Percentiles rank a stretch among this genome's conserved stretches.
These are phyloP conservation scores for Hypoxylon cercidicola DNA, from an alignment of 495 filamentous ascomycete species.

Conservation along the genomic window DNA sequence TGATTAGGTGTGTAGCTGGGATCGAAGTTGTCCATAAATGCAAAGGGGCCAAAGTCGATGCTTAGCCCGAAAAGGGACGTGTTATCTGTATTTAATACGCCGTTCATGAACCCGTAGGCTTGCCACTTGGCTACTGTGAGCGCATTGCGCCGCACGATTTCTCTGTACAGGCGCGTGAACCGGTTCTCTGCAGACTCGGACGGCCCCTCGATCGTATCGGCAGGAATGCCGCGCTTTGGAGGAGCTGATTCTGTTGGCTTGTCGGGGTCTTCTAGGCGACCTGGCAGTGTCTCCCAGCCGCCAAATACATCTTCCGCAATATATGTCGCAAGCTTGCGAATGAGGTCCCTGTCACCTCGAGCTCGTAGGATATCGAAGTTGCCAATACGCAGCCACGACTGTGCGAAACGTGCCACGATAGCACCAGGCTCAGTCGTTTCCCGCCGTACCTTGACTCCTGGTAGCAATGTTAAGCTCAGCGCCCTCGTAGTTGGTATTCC, in stretches of 20 bases:
- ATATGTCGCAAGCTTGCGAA: conserved; percentile 80
- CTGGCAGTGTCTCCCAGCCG: conserved; percentile 83
- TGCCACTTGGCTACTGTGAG: conserved; percentile 94
- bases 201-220: conserved; percentile 70
- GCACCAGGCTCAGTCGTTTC: conserved; percentile 93
- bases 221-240: conserved; percentile 60
- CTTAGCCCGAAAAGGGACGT: conserved; percentile 89
- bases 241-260: conserved; percentile 46
- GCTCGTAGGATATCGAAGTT: conserved; percentile 90
- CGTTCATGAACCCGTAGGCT: conserved; percentile 97
- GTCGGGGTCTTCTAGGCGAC: conserved; percentile 60
- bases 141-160: conserved; percentile 87
- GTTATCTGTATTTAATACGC: conserved; percentile 93
- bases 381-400: conserved; percentile 89
- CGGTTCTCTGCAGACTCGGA: conserved; percentile 78
- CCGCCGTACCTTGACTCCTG: conserved; percentile 74
- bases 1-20: conserved; percentile 96
- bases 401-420: conserved; percentile 90
- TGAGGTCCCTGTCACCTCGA: conserved; percentile 78
- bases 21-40: conserved; percentile 96
- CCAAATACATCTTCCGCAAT: conserved; percentile 85
- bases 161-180: conserved; percentile 86
- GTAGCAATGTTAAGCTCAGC: conserved; percentile 79
- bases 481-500: conserved; percentile 88
- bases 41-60: conserved; percentile 95